Evolutionary conservation across 345 rosid genomes (phyloP).

Genomic region (Erodium maritimum): DNA sequence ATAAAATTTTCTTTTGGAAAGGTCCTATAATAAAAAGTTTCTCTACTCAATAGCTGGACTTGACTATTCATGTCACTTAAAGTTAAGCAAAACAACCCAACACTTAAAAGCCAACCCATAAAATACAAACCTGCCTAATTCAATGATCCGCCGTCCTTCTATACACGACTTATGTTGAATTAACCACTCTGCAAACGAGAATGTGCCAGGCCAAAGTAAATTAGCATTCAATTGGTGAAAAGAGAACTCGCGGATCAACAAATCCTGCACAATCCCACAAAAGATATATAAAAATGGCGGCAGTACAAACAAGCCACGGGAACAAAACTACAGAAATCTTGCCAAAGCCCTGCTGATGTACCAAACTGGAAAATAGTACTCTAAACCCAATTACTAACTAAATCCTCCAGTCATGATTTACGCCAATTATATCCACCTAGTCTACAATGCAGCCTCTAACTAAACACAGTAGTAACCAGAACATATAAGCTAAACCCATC

Average conservation of each 20-base stretch:
- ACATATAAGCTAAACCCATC: not conserved
- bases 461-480: not conserved
- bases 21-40: too few species aligned
- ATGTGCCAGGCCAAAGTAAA: constrained; percentile 96
- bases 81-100: not conserved
- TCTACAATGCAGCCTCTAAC: not conserved
- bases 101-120: not conserved
- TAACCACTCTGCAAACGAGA: constrained; percentile 88
- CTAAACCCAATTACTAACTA: not conserved
- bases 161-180: constrained; percentile 34
- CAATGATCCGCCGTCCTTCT: constrained; percentile 54
- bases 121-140: constrained; percentile 65
- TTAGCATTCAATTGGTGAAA: constrained; percentile 93
- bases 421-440: not conserved
- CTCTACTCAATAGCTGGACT: not conserved
- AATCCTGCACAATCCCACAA: constrained; percentile 38
- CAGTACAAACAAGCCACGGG: not conserved
- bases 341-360: not conserved
- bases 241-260: constrained; percentile 65
- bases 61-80: not conserved
- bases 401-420: too few species aligned
- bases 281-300: not conserved
- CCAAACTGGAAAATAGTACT: not conserved
- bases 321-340: not conserved
- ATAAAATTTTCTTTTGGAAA: too few species aligned